phyloP scores from a whole-genome alignment of 1,139 yeast genomes.

The Geotrichum fermentans region DNA sequence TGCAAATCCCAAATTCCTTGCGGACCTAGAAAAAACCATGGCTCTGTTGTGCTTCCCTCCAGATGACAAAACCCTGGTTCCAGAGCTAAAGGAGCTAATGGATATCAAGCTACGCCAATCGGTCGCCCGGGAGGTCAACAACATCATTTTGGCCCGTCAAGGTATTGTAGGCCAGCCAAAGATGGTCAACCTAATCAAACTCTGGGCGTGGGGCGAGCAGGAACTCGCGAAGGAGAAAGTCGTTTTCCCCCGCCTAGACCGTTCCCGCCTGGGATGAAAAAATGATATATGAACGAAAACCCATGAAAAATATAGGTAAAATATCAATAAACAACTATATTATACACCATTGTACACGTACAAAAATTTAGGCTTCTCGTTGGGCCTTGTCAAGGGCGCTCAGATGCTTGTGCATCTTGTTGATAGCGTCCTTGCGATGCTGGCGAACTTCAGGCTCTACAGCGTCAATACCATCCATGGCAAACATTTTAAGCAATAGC shows the following conservation, averaged over 20 bases:
- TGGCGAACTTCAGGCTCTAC: conserved; percentile 34
- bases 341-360: neutral
- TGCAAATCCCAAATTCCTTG: conserved; percentile 32
- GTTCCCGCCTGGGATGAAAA: conserved; percentile 24
- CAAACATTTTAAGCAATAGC: conserved; percentile 39
- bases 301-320: neutral
- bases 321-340: neutral
- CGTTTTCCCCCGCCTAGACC: conserved; percentile 27
- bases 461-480: conserved; percentile 41
- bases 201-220: conserved; percentile 38
- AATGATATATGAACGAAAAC: neutral
- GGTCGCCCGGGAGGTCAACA: conserved; percentile 40
- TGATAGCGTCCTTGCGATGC: conserved; percentile 39
- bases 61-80: conserved; percentile 28
- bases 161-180: conserved; percentile 37
- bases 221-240: conserved; percentile 29
- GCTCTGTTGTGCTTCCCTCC: conserved; percentile 41
- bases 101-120: conserved; percentile 35
- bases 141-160: conserved; percentile 36
- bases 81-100: conserved; percentile 34
- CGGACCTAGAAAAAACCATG: conserved; percentile 40
- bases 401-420: conserved; percentile 37
- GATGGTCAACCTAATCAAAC: conserved; percentile 34
- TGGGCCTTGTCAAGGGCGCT: conserved; percentile 34
- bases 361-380: conserved; percentile 3